Evolutionary conservation across 768 basidiomycete genomes (phyloP), one percentile per base, ranked within the genome.

Genomic region (Amanita subjunquillea): DNA sequence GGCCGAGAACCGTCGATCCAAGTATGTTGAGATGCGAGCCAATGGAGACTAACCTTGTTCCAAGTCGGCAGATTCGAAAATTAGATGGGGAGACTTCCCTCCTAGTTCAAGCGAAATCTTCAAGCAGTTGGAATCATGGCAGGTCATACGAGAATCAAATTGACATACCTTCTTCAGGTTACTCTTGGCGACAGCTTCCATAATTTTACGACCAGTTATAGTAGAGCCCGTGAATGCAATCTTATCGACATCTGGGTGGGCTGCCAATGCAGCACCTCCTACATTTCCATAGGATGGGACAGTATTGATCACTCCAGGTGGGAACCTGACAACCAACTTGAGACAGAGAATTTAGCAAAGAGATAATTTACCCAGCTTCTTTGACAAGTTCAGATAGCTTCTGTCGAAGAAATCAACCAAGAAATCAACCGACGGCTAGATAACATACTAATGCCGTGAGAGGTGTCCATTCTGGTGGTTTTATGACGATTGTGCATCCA

Each of bases 211-310:
- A 22, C 95, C 95, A 4, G 91, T 94, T 51, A 79, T 62, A 12
- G 92, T 94, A 34, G 88, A 91, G 43, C 95, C 95, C 7, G 95
- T 97, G 67, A 97, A 96, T 2, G 94, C 93, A 56, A 97, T 78
- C 68, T 96, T 95, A 72, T 96, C 91, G 44, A 98, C 85, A 58
- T 86, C 88, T 51, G 65, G 76, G 67, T 98, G 95, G 9, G 78
- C 67, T 4, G 93, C 71, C 54, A 98, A 75, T 2, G 91, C 90
- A 6, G 87, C 87, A 27, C 94, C 94, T 50, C 91, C 91, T 37
- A 89, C 76, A 45, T 75, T 57, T 27, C 94, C 94, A 38, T 85
- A 70, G 22, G 92, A 93, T 3, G 89, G 85, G 3, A 96, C 74
- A 23, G 87, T 88, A 67, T 96, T 95, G 55, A 97, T 63, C 10